A percentile compares a stretch with the other conserved stretches of the same genome.
phyloP scores from a whole-genome alignment of 2,329 filamentous ascomycete species.

The Incumbomyces lentus region DNA sequence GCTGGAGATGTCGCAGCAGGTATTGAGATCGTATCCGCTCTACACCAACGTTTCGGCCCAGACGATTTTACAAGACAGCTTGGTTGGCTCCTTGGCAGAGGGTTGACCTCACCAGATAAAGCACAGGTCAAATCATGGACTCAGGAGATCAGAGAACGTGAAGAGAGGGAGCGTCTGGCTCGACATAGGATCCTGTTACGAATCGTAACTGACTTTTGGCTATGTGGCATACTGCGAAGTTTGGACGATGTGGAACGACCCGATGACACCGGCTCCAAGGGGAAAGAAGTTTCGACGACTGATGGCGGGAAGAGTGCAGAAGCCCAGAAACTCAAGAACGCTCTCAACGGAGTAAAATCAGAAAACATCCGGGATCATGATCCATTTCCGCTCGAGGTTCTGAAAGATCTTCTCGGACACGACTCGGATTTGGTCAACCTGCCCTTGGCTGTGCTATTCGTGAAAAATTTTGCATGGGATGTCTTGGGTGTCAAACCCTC shows the following conservation, averaged over 20 bases:
- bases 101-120: constrained; percentile 83
- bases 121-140: constrained; percentile 66
- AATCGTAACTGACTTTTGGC: constrained; percentile 91
- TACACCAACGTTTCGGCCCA: constrained; percentile 89
- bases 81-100: constrained; percentile 84
- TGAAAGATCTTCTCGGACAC: constrained; percentile 90
- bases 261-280: constrained; percentile 47
- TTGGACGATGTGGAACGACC: constrained; percentile 59
- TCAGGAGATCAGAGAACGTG: constrained; percentile 76
- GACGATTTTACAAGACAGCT: constrained; percentile 82
- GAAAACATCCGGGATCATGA: constrained; percentile 63
- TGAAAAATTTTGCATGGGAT: constrained; percentile 95
- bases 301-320: constrained; percentile 39
- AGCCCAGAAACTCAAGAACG: constrained; percentile 53
- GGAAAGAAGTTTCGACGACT: constrained; percentile 40
- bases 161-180: constrained; percentile 85
- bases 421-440: constrained; percentile 88
- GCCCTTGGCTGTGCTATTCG: constrained; percentile 84
- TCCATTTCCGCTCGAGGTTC: constrained; percentile 90
- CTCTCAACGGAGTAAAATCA: constrained; percentile 43
- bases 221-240: constrained; percentile 77
- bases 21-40: constrained; percentile 85
- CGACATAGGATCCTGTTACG: constrained; percentile 78
- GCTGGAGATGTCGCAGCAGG: constrained; percentile 86
- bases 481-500: constrained; percentile 68